Percentiles rank a stretch among this genome's conserved stretches.
phyloP scores from a whole-genome alignment of 345 rosid species.

The Linum tenue region DNA sequence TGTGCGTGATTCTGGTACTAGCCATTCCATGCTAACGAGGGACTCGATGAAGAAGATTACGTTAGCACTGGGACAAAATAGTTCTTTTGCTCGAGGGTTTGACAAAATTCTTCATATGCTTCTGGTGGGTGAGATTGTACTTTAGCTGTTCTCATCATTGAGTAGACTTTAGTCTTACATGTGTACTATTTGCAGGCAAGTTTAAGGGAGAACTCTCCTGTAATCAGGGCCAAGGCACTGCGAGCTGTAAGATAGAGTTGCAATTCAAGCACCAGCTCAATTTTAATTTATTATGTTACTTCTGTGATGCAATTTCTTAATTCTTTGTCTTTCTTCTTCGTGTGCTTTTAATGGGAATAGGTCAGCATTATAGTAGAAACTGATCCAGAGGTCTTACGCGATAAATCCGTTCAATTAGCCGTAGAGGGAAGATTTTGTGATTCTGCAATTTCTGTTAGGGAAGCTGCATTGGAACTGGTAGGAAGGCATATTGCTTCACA shows the following conservation, averaged over 20 bases:
- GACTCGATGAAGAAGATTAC: slow-evolving; percentile 76
- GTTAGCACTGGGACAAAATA: slow-evolving; percentile 74
- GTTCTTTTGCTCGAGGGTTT: slow-evolving; percentile 93
- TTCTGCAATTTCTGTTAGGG: slow-evolving; percentile 97
- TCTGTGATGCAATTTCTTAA: background rate
- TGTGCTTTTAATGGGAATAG: slow-evolving; percentile 41
- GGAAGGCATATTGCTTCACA: slow-evolving; percentile 97
- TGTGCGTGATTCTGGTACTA: slow-evolving; percentile 65
- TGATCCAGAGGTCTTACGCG: slow-evolving; percentile 93
- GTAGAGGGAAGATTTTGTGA: slow-evolving; percentile 99
- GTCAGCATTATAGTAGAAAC: slow-evolving; percentile 94
- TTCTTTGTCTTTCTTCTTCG: background rate
- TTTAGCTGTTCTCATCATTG: slow-evolving; percentile 5
- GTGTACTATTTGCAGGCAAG: slow-evolving; percentile 58
- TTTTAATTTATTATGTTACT: background rate
- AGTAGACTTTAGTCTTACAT: slow-evolving; percentile 17
- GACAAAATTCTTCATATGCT: slow-evolving; percentile 94
- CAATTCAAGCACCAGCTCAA: background rate
- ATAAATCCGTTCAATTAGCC: slow-evolving; percentile 87
- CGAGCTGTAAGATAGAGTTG: slow-evolving; percentile 52
- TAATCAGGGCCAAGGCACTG: slow-evolving; percentile 90
- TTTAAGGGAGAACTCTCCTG: slow-evolving; percentile 90
- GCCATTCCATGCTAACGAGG: slow-evolving; percentile 50
- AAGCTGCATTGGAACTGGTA: slow-evolving; percentile 97
- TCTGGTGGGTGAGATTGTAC: slow-evolving; percentile 56